Base-by-base conservation (phyloP, 2,329 filamentous ascomycete species). In the Colletotrichum filicis region DNA sequence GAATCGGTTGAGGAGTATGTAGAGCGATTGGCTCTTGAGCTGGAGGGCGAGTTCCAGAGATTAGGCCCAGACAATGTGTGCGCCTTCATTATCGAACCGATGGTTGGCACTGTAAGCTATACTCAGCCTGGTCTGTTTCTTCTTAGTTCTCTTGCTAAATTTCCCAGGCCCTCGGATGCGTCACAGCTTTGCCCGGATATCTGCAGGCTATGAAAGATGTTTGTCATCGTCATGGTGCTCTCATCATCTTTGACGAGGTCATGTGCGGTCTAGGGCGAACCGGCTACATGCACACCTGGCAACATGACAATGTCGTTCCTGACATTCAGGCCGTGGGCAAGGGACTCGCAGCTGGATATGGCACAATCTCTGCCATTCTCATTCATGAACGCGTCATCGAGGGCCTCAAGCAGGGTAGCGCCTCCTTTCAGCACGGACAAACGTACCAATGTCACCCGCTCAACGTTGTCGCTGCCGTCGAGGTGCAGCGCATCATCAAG, bases 241-340 rank as follows among this genome's bases (percentile, higher is more conserved):
- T 91, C 3, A 76, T 91, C 9, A 90, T 91, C 61, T 78, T 90
- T 22, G 89, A 91, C 74, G 89, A 91, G 77, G 89, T 89, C 0
- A 89, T 91, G 79, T 91, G 89, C 0, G 89, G 87, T 0, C 82
- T 91, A 6, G 88, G 89, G 0, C 82, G 89, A 1, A 86, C 84
- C 0, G 89, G 89, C 0, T 79, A 87, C 1, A 88, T 92, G 83
- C 90, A 91, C 66, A 90, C 89, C 0, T 88, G 91, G 67, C 80
- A 89, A 71, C 81, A 89, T 65, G 83, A 87, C 66, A 86, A 42
- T 49, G 76, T 85, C 30, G 78, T 88, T 46, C 80, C 86, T 32
- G 79, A 91, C 76, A 88, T 90, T 52, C 79, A 89, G 14, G 83
- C 83, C 0, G 78, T 89, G 4, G 85, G 83, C 64, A 90, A 90